Base-by-base conservation (phyloP, 2,329 filamentous ascomycete species). In the Botrytis squamosa region DNA sequence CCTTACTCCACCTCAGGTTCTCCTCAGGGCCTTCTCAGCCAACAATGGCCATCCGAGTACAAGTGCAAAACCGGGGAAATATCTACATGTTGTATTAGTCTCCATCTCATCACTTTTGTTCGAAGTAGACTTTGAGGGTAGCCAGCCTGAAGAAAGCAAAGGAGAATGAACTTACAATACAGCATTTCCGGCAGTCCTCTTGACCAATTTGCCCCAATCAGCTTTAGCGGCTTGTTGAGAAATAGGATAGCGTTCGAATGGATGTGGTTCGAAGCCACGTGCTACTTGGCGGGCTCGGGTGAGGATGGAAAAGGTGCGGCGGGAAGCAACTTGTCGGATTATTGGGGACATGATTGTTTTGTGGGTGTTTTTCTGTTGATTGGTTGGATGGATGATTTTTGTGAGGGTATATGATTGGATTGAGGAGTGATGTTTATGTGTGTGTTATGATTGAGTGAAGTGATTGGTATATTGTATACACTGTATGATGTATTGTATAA, bases 41-140 rank as follows among this genome's bases (percentile, higher is more conserved):
- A 70, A 44, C 33, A 74, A 62, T n/a, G 73, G 73, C 73, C 73
- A 74, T 25, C 68, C 62, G 29, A 74, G 69, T 10, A 74, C 60
- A 22, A 74, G 0, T 36, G 73, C 73, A 40, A 72, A 72, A 36
- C 62, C 55, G 3, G 73, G 73, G 29, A 74, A 72, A 38, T 55
- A 74, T 29, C 73, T 74, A 18, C 14, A 5, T 3, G 22, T 36
- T 16, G 9, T 10, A 38, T 73, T 63, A 70, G 65, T 36, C 20
- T 52, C 16, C 1, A 12, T 44, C 20, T 14, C 40, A 29, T 7
- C 14, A 40, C 29, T 5, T 14, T 9, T 46, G 3, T 40, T 6
- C 3, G 25, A 55, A 7, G 6, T 55, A 7, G 12, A 29, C 14
- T 16, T 12, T n/a, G 0, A n/a, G 8, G 12, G 12, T 0, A 46